phyloP scores from a whole-genome alignment of 1,284 basidiomycete species.

The Ustilago hordei region DNA sequence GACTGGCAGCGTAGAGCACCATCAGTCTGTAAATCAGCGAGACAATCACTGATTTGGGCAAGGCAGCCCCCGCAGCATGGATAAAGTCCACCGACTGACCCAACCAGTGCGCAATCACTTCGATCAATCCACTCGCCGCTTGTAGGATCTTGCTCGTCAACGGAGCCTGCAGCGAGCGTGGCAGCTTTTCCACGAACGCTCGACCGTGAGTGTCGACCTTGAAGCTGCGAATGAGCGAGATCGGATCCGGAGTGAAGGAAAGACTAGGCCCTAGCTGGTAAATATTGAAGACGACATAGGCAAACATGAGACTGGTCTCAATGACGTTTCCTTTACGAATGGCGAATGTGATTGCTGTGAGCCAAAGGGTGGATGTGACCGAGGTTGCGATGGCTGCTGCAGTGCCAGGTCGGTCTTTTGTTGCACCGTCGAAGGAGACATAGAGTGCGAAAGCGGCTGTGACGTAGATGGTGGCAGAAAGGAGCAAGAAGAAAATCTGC shows the following conservation, averaged over 20 bases:
- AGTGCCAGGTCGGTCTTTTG: slow-evolving; percentile 56
- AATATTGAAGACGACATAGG: slow-evolving; percentile 68
- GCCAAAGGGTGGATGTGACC: slow-evolving; percentile 63
- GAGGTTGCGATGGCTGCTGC: slow-evolving; percentile 65
- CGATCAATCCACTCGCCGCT: slow-evolving; percentile 38
- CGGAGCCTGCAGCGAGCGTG: slow-evolving; percentile 26
- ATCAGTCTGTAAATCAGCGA: slow-evolving; percentile 64
- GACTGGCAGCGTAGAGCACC: slow-evolving; percentile 65
- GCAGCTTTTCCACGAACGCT: slow-evolving; percentile 38
- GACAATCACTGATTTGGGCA: slow-evolving; percentile 66
- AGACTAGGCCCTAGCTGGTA: slow-evolving; percentile 62
- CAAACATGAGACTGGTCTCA: slow-evolving; percentile 67
- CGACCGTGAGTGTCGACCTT: slow-evolving; percentile 51
- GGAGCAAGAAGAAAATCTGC: slow-evolving; percentile 67
- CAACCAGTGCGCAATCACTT: slow-evolving; percentile 57
- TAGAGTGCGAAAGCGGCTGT: slow-evolving; percentile 60
- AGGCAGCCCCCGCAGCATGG: slow-evolving; percentile 55
- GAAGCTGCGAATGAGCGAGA: slow-evolving; percentile 66
- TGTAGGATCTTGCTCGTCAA: slow-evolving; percentile 45
- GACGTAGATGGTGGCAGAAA: slow-evolving; percentile 67
- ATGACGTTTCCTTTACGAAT: slow-evolving; percentile 67
- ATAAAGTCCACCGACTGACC: slow-evolving; percentile 59
- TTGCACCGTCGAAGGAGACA: slow-evolving; percentile 64
- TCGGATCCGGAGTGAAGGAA: slow-evolving; percentile 62
- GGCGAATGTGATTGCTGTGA: slow-evolving; percentile 67